These are phyloP conservation scores for Prunus yedoensis DNA, from an alignment of 331 rosid species.

Conservation along the genomic window DNA sequence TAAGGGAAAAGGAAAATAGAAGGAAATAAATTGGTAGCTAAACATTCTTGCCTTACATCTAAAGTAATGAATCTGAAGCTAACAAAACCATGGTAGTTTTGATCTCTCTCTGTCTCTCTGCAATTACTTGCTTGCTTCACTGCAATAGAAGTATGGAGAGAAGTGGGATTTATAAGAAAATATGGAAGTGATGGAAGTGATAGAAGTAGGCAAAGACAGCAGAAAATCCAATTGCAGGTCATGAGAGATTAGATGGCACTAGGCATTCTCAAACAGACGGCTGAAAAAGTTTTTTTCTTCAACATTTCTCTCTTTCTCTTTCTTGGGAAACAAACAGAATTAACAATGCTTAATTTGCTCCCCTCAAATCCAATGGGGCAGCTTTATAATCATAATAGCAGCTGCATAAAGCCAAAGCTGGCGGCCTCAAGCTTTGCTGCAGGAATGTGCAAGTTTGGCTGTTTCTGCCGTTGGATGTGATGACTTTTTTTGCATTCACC, in stretches of 20 bases:
- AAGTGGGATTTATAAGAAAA: slow-evolving; percentile 12
- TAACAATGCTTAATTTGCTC: no score
- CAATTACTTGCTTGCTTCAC: not conserved
- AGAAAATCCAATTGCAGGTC: slow-evolving; percentile 16
- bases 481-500: not conserved
- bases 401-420: not conserved
- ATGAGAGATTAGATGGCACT: slow-evolving; percentile 25
- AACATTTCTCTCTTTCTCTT: not conserved
- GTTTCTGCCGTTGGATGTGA: slow-evolving; percentile 21
- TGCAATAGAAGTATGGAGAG: slow-evolving; percentile 8
- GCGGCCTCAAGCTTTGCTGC: slow-evolving; percentile 6
- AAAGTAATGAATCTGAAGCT: not conserved
- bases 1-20: no score
- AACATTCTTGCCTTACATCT: not conserved
- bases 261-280: slow-evolving; percentile 16
- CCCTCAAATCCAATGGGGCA: no score
- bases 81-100: not conserved
- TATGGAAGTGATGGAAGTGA: slow-evolving; percentile 10
- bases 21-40: no score
- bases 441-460: slow-evolving; percentile 16
- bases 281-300: slow-evolving; percentile 20
- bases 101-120: not conserved
- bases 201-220: slow-evolving; percentile 13
- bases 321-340: no score
- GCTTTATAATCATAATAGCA: not conserved